phyloP scores from a whole-genome alignment of 352 stramenopile species.

The Globisporangium iwayamae region DNA sequence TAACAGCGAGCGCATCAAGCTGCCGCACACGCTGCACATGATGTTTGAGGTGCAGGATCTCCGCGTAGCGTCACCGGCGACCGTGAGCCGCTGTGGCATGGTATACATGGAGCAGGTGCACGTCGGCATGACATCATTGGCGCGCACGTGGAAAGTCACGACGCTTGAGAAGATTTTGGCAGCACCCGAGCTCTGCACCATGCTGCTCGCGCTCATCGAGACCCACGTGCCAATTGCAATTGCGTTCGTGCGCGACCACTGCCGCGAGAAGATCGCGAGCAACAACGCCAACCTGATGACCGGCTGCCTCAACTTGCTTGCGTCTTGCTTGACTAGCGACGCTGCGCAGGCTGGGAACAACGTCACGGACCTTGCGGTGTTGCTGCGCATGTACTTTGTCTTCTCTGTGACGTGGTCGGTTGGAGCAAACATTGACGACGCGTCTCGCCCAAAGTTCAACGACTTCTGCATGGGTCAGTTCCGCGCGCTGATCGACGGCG shows the following conservation, averaged over 20 bases:
- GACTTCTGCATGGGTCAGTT: constrained; percentile 84
- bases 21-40: constrained; percentile 87
- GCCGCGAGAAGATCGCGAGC: constrained; percentile 83
- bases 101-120: constrained; percentile 92
- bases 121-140: constrained; percentile 69
- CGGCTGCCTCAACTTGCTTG: constrained; percentile 85
- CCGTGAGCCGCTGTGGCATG: constrained; percentile 89
- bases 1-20: constrained; percentile 87
- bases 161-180: constrained; percentile 69
- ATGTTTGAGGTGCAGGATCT: constrained; percentile 93
- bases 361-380: constrained; percentile 43
- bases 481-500: constrained; percentile 45
- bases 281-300: constrained; percentile 89
- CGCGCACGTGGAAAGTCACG: constrained; percentile 71
- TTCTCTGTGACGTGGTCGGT: constrained; percentile 85
- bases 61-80: constrained; percentile 84
- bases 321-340: constrained; percentile 55
- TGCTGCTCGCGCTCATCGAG: constrained; percentile 77
- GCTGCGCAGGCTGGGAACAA: constrained; percentile 36
- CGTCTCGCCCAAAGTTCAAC: constrained; percentile 78
- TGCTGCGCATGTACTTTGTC: constrained; percentile 88
- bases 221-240: constrained; percentile 80
- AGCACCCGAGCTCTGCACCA: constrained; percentile 48
- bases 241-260: constrained; percentile 87
- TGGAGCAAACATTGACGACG: constrained; percentile 85